These are phyloP conservation scores for Alternaria ventricosa DNA, from an alignment of 2,329 filamentous ascomycete species.

Conservation along the genomic window DNA sequence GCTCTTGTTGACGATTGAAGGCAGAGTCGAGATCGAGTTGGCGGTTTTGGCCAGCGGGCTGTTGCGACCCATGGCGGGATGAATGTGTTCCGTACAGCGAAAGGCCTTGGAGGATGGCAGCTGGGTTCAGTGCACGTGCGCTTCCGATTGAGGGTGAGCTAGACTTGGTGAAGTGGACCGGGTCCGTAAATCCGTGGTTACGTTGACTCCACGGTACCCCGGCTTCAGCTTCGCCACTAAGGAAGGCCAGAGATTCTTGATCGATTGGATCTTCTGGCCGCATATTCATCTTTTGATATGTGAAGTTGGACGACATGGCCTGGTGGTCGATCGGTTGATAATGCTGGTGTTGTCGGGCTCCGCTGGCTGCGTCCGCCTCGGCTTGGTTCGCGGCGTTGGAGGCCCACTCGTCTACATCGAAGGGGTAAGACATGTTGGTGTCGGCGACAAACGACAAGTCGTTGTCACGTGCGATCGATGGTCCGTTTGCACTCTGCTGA, in stretches of 20 bases:
- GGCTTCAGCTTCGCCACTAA: not conserved
- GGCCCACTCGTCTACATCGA: not conserved
- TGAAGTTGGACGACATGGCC: not conserved
- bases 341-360: not conserved
- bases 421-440: not conserved
- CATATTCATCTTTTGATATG: not conserved
- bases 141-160: not conserved
- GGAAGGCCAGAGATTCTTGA: not conserved
- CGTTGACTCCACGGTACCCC: not conserved
- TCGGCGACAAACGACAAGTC: not conserved
- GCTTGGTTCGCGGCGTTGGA: not conserved
- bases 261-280: not conserved
- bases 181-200: not conserved
- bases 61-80: not conserved
- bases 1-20: not conserved
- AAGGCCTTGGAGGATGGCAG: not conserved
- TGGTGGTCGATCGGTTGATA: not conserved
- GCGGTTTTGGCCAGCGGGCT: not conserved
- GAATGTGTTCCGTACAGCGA: not conserved
- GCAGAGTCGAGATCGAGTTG: not conserved
- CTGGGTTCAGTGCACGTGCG: not conserved
- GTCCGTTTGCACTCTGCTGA: not conserved
- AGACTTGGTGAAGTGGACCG: not conserved
- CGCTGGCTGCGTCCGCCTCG: not conserved
- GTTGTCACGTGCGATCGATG: not conserved